Evolutionary conservation across 495 filamentous ascomycete species (phyloP).

Genomic region (Daldinia bambusicola): DNA sequence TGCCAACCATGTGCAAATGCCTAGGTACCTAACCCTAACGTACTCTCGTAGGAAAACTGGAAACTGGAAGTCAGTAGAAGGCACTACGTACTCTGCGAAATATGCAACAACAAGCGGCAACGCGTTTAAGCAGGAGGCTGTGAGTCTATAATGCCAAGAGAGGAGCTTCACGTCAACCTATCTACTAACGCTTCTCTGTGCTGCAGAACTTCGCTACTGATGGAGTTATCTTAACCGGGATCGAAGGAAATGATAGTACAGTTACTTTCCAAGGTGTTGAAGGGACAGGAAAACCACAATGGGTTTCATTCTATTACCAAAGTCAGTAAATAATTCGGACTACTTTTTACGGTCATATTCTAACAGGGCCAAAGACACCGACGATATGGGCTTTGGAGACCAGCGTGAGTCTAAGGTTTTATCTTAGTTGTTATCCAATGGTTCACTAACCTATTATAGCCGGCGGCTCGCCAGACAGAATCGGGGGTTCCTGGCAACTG

Average conservation of each 20-base stretch:
- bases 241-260: slow-evolving; percentile 63
- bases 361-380: slow-evolving; percentile 45
- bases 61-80: slow-evolving; percentile 55
- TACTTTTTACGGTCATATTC: neutral
- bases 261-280: slow-evolving; percentile 60
- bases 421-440: neutral
- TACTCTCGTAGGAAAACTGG: slow-evolving; percentile 52
- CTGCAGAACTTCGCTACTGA: slow-evolving; percentile 57
- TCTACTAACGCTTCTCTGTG: neutral
- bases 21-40: neutral
- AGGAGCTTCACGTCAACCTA: too few species aligned
- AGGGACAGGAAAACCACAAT: slow-evolving; percentile 62
- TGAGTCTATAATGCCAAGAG: slow-evolving; percentile 15
- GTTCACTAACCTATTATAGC: slow-evolving; percentile 25
- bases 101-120: slow-evolving; percentile 54
- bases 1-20: neutral
- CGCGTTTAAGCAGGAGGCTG: slow-evolving; percentile 61
- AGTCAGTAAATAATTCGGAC: slow-evolving; percentile 37
- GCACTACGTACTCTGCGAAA: slow-evolving; percentile 53
- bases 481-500: slow-evolving; percentile 56
- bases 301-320: slow-evolving; percentile 66
- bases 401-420: slow-evolving; percentile 46
- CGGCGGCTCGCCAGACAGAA: slow-evolving; percentile 54
- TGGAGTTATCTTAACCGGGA: slow-evolving; percentile 58
- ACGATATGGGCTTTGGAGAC: slow-evolving; percentile 58